These are phyloP conservation scores for Verticillium longisporum DNA, from an alignment of 2,329 filamentous ascomycete genomes.

Conservation along the genomic window DNA sequence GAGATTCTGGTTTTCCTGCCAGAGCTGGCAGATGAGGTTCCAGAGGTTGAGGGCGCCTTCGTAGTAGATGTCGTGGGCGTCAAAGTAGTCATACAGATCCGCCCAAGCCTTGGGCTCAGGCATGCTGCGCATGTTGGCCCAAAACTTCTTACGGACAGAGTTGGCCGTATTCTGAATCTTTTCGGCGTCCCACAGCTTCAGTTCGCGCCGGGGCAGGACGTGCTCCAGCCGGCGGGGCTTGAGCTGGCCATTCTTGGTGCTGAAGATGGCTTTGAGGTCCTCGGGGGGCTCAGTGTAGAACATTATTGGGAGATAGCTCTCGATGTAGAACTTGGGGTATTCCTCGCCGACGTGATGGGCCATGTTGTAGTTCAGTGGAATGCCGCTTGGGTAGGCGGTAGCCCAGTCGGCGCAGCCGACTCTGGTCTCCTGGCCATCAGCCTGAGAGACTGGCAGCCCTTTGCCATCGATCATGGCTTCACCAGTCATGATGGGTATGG, in stretches of 20 bases:
- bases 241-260: slow-evolving; percentile 23
- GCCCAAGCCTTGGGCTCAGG: slow-evolving; percentile 23
- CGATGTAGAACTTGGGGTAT: slow-evolving; percentile 21
- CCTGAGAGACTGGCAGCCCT: background rate
- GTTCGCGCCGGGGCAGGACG: slow-evolving; percentile 18
- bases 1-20: slow-evolving; percentile 31
- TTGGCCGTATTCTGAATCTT: slow-evolving; percentile 32
- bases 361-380: slow-evolving; percentile 28
- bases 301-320: slow-evolving; percentile 25
- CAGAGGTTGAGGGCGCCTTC: slow-evolving; percentile 41
- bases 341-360: slow-evolving; percentile 15
- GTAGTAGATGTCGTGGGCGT: slow-evolving; percentile 38
- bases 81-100: slow-evolving; percentile 41
- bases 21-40: slow-evolving; percentile 34
- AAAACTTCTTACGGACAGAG: slow-evolving; percentile 27
- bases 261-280: slow-evolving; percentile 29
- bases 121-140: slow-evolving; percentile 27
- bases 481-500: background rate
- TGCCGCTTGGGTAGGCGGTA: slow-evolving; percentile 26
- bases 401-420: slow-evolving; percentile 1
- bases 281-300: slow-evolving; percentile 28
- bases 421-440: background rate
- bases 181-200: slow-evolving; percentile 30
- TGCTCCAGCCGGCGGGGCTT: slow-evolving; percentile 21
- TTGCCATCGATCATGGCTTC: background rate